These are phyloP conservation scores for Sedum album DNA, from an alignment of 164 flowering plant genomes.

Conservation along the genomic window DNA sequence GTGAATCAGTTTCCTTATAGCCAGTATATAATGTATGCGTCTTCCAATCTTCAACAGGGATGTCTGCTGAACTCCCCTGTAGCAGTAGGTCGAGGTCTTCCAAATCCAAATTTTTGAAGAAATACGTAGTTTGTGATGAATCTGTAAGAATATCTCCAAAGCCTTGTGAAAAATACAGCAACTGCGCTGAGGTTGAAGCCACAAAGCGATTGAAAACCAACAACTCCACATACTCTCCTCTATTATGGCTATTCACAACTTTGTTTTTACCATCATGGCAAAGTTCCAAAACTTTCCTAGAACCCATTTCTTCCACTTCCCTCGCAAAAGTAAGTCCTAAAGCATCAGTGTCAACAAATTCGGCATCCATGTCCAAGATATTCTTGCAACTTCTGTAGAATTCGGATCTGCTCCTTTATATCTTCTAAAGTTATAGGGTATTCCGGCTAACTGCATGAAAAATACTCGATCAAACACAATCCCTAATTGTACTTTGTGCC, in stretches of 20 bases:
- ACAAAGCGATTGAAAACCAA: conserved; percentile 68
- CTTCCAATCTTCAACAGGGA: conserved; percentile 77
- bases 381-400: conserved; percentile 72
- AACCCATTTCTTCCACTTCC: conserved; percentile 81
- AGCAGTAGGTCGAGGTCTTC: conserved; percentile 77
- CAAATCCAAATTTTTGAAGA: conserved; percentile 61
- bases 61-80: conserved; percentile 55
- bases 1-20: conserved; percentile 58
- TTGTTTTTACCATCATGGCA: conserved; percentile 56
- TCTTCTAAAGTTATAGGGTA: conserved; percentile 55
- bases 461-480: conserved; percentile 72
- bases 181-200: conserved; percentile 50
- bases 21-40: conserved; percentile 78
- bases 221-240: conserved; percentile 59
- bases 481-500: conserved; percentile 86
- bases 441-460: conserved; percentile 71
- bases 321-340: conserved; percentile 77
- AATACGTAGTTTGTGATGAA: conserved; percentile 24
- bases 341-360: conserved; percentile 69
- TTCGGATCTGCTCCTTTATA: conserved; percentile 76
- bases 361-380: conserved; percentile 76
- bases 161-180: conserved; percentile 53
- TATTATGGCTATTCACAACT: conserved; percentile 57
- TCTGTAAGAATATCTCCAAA: conserved; percentile 56
- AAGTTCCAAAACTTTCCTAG: conserved; percentile 61